Evolutionary conservation across 148 eudicot species (phyloP).

Genomic region (Rhododendron simsii): DNA sequence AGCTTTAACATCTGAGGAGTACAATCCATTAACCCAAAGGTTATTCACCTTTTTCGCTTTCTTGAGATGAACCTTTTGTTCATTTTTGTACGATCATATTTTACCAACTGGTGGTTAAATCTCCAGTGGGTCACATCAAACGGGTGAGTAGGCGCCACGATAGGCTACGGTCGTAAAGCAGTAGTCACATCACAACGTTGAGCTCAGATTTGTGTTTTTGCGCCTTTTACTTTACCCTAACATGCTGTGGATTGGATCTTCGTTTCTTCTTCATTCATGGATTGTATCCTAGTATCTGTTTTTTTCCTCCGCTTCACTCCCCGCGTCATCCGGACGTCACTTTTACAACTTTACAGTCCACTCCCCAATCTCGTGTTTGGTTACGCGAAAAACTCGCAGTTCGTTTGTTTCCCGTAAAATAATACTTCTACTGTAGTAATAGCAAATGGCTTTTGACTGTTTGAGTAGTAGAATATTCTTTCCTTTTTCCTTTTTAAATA

Average conservation of each 20-base stretch:
- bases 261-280: conserved; percentile 5
- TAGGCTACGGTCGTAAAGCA: conserved; percentile 9
- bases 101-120: conserved; percentile 36
- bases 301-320: not conserved
- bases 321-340: not conserved
- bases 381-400: not conserved
- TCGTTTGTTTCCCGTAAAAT: not conserved
- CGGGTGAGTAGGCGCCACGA: conserved; percentile 32
- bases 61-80: not conserved
- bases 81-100: not conserved
- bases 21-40: not conserved
- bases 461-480: not conserved
- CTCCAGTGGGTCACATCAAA: conserved; percentile 67
- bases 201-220: not conserved
- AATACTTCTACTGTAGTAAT: not conserved
- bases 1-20: conserved; percentile 29
- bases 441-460: not conserved
- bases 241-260: not conserved
- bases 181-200: conserved; percentile 30
- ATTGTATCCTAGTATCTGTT: not conserved
- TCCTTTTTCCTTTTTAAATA: not conserved
- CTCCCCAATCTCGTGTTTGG: conserved; percentile 2
- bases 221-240: not conserved
- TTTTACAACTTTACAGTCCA: not conserved
- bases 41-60: not conserved